phyloP scores from a whole-genome alignment of 441 rosid genomes.

The Monsonia emarginata region DNA sequence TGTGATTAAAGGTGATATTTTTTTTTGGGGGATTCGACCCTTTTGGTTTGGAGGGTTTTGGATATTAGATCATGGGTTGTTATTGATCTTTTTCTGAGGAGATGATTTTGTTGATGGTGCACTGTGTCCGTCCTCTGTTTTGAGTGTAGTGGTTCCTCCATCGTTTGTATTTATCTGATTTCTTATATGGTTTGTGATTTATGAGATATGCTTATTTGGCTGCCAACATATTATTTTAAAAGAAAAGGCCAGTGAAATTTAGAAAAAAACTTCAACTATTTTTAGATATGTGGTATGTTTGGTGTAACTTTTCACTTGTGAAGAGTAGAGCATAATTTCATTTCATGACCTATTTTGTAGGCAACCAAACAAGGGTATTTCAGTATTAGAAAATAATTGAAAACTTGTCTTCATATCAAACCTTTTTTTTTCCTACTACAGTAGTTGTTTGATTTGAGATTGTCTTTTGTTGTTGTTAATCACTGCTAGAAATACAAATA shows the following conservation, averaged over 20 bases:
- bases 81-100: background rate
- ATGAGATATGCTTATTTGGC: background rate
- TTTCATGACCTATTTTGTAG: background rate
- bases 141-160: background rate
- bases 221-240: background rate
- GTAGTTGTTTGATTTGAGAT: background rate
- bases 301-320: background rate
- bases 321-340: background rate
- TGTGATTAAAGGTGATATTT: background rate
- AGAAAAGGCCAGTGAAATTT: background rate
- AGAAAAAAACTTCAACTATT: background rate
- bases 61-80: background rate
- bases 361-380: too few species aligned
- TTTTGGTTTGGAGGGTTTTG: background rate
- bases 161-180: background rate
- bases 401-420: background rate
- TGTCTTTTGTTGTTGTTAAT: background rate
- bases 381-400: background rate
- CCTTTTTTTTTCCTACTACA: background rate
- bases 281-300: background rate
- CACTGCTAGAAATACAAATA: background rate
- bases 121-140: background rate
- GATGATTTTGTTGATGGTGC: background rate
- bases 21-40: background rate
- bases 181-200: background rate